Evolutionary conservation across 805 yeast species (phyloP).

Genomic region (Lipomyces spencermartinsiae): DNA sequence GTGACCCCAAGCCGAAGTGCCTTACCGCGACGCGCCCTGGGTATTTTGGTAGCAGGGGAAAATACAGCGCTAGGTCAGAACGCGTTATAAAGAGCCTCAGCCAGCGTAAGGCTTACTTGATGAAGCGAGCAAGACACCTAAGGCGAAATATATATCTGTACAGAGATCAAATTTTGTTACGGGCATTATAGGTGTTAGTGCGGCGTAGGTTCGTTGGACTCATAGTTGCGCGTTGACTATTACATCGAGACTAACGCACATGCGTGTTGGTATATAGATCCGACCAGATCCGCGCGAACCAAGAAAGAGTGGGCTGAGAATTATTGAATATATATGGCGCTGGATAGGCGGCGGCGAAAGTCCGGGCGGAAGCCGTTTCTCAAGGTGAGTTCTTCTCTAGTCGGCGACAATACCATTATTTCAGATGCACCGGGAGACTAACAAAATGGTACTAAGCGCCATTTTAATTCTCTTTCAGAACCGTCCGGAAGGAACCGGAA

Average conservation of each 20-base stretch:
- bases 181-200: not conserved
- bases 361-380: constrained; percentile 1
- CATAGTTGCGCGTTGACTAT: no score
- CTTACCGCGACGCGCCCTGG: not conserved
- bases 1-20: not conserved
- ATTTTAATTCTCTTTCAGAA: not conserved
- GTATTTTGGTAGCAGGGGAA: not conserved
- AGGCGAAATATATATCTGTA: not conserved
- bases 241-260: not conserved
- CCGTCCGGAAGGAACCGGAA: not conserved
- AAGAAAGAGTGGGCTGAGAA: not conserved
- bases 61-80: not conserved
- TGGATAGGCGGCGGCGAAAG: constrained; percentile 3
- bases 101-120: not conserved
- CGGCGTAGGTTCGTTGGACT: not conserved
- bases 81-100: not conserved
- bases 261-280: not conserved
- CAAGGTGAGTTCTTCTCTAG: not conserved
- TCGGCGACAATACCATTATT: not conserved
- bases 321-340: not conserved
- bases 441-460: not conserved
- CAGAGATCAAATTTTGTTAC: not conserved
- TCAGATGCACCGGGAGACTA: not conserved
- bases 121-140: not conserved
- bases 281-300: not conserved